A percentile compares a stretch with the other conserved stretches of the same genome.
phyloP scores from a whole-genome alignment of 1,284 basidiomycete genomes.

The Earliella scabrosa region DNA sequence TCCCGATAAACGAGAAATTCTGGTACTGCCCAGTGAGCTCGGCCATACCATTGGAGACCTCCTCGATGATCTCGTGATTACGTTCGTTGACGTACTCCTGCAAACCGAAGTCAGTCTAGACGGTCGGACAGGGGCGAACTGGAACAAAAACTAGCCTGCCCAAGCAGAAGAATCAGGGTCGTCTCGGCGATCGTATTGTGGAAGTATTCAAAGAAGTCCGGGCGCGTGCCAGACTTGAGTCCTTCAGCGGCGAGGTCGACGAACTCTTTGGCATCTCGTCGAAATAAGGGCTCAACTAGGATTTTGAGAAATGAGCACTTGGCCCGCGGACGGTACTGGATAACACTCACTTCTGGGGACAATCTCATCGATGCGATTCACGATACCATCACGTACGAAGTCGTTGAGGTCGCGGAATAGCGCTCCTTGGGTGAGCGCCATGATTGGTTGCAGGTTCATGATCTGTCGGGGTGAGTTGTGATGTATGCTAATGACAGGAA shows the following conservation, averaged over 20 bases:
- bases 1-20: conserved; percentile 30
- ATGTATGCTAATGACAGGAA: conserved; percentile 1
- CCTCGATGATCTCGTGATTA: conserved; percentile 33
- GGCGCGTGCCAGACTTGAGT: conserved; percentile 12
- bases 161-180: conserved; percentile 37
- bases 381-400: conserved; percentile 29
- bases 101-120: neutral
- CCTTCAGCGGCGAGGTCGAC: conserved; percentile 17
- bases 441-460: conserved; percentile 31
- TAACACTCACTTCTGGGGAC: conserved; percentile 22
- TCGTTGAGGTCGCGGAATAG: conserved; percentile 29
- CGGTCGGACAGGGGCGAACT: neutral
- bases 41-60: conserved; percentile 38
- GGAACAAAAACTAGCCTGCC: conserved; percentile 28
- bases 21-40: conserved; percentile 39
- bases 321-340: neutral
- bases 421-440: conserved; percentile 26
- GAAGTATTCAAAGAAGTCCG: conserved; percentile 25
- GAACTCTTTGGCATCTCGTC: conserved; percentile 23
- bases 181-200: conserved; percentile 33
- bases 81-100: conserved; percentile 33
- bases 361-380: conserved; percentile 29
- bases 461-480: conserved; percentile 14
- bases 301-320: neutral
- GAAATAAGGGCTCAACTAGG: conserved; percentile 28